These are phyloP conservation scores for Penstemon barbatus DNA, from an alignment of 257 asterid genomes.

Conservation along the genomic window DNA sequence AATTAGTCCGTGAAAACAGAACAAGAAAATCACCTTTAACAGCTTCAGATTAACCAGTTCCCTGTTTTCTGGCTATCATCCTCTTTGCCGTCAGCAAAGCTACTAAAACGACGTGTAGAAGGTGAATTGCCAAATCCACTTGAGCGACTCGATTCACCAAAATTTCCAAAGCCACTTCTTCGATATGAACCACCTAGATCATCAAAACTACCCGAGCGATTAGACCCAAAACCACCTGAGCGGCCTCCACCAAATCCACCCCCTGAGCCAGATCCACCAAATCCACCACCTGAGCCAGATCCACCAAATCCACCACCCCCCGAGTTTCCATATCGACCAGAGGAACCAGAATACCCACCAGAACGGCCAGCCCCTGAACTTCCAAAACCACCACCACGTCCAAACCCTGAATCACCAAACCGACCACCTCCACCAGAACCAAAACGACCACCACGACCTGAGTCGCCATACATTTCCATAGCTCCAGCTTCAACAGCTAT, in stretches of 20 bases:
- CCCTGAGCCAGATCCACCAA: constrained; percentile 45
- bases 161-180: constrained; percentile 44
- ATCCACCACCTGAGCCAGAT: constrained; percentile 38
- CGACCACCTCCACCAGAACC: constrained; percentile 51
- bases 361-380: constrained; percentile 32
- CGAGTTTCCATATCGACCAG: constrained; percentile 26
- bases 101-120: constrained; percentile 43
- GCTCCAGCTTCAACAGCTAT: constrained; percentile 63
- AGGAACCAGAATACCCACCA: constrained; percentile 14
- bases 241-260: constrained; percentile 54
- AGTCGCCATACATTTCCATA: constrained; percentile 48
- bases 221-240: constrained; percentile 48
- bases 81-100: constrained; percentile 32
- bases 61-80: constrained; percentile 28
- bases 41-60: constrained; percentile 26
- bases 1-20: not conserved
- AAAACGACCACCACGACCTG: constrained; percentile 45
- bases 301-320: constrained; percentile 51
- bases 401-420: constrained; percentile 57
- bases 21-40: constrained; percentile 30
- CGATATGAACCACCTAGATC: constrained; percentile 47
- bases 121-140: constrained; percentile 42
- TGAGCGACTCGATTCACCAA: constrained; percentile 42
- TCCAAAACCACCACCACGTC: constrained; percentile 62
- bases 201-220: constrained; percentile 53